Percentiles rank a stretch among this genome's conserved stretches.
Evolutionary conservation across 179 eudicot species (phyloP).

Genomic region (Nepenthes alata): DNA sequence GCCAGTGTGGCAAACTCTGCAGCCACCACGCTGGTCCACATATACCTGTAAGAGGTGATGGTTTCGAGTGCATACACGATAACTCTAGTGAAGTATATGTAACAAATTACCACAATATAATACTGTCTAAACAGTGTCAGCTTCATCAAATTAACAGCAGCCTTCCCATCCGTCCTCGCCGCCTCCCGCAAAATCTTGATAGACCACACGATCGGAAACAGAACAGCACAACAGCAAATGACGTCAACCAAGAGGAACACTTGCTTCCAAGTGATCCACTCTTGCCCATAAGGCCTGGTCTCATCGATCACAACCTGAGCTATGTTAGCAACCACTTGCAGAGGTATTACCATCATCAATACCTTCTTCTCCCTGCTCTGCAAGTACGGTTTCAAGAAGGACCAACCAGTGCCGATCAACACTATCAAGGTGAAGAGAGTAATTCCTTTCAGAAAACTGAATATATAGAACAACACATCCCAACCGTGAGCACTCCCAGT

Average conservation of each 20-base stretch:
- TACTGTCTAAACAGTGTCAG: constrained; percentile 53
- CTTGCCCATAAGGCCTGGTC: constrained; percentile 39
- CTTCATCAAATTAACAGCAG: constrained; percentile 57
- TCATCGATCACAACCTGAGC: constrained; percentile 58
- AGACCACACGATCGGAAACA: constrained; percentile 71
- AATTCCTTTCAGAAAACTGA: constrained; percentile 50
- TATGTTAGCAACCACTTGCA: constrained; percentile 54
- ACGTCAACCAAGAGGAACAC: constrained; percentile 53
- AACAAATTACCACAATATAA: constrained; percentile 57
- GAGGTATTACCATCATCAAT: constrained; percentile 54
- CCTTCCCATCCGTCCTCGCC: constrained; percentile 62
- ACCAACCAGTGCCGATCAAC: constrained; percentile 78
- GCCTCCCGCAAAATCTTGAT: constrained; percentile 63
- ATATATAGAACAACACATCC: constrained; percentile 56
- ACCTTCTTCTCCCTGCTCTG: constrained; percentile 69
- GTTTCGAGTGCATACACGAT: constrained; percentile 58
- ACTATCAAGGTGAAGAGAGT: constrained; percentile 59
- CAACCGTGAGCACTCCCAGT: constrained; percentile 56
- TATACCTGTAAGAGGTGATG: constrained; percentile 46
- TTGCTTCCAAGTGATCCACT: constrained; percentile 58
- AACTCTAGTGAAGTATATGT: constrained; percentile 56
- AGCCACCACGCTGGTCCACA: constrained; percentile 52
- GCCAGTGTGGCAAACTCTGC: constrained; percentile 56
- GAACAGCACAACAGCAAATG: constrained; percentile 55
- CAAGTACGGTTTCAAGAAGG: constrained; percentile 62